A percentile compares a stretch with the other conserved stretches of the same genome.
These are phyloP conservation scores for Fusarium verticillioides DNA, from an alignment of 2,329 filamentous ascomycete species.

Conservation along the genomic window DNA sequence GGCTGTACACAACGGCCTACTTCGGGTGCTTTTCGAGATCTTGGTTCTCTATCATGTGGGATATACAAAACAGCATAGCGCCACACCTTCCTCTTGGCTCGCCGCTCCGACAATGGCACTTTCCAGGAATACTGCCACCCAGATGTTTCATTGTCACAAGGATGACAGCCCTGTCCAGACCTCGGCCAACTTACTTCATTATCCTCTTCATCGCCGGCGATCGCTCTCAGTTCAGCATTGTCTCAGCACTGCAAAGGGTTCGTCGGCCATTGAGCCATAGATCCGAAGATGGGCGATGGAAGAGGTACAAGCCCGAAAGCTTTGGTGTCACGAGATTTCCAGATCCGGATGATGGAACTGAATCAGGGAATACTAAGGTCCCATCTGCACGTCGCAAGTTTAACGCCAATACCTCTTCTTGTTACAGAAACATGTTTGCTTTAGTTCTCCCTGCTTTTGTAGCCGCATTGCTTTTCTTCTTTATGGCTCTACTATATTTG, in stretches of 20 bases:
- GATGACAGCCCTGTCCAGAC: accelerated
- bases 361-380: accelerated
- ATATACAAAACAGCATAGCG: accelerated
- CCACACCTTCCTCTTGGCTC: accelerated
- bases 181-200: neutral
- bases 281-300: accelerated
- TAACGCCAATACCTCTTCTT: accelerated
- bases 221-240: accelerated
- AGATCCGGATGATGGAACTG: accelerated
- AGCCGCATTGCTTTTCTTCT: accelerated
- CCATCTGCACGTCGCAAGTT: accelerated
- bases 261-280: accelerated
- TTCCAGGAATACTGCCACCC: accelerated
- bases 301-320: accelerated
- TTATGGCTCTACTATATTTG: too few species aligned
- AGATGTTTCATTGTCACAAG: accelerated
- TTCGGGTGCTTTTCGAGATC: accelerated
- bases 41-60: neutral
- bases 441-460: neutral
- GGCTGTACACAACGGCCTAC: accelerated
- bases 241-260: accelerated
- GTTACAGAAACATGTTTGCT: accelerated
- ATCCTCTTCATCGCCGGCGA: accelerated
- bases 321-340: accelerated
- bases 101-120: neutral